These are phyloP conservation scores for Acacia pycnantha DNA, from an alignment of 331 rosid genomes.

Conservation along the genomic window DNA sequence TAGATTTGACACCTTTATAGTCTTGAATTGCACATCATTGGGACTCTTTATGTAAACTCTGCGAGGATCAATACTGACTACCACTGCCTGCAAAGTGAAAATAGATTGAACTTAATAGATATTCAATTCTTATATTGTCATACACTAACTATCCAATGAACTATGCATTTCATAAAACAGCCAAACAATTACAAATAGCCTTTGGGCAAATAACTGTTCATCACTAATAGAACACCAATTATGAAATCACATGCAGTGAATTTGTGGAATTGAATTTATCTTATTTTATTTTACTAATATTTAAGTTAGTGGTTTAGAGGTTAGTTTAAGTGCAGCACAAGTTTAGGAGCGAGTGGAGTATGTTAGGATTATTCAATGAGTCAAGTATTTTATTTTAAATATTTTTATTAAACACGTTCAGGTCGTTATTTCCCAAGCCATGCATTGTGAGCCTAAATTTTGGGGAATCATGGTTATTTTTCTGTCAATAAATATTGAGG, in stretches of 20 bases:
- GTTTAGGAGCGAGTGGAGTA: no score
- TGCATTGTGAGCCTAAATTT: no score
- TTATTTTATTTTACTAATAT: not conserved
- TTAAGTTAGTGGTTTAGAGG: not conserved
- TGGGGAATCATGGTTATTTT: no score
- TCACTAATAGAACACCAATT: not conserved
- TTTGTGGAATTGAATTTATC: not conserved
- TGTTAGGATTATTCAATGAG: no score
- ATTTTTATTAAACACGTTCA: no score
- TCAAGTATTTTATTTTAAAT: no score
- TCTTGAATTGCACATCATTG: slow-evolving; percentile 69
- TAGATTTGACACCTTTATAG: slow-evolving; percentile 52
- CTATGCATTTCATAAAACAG: slow-evolving; percentile 6
- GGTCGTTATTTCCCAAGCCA: no score
- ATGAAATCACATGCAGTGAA: not conserved
- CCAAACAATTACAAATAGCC: not conserved
- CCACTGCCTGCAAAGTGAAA: slow-evolving; percentile 76
- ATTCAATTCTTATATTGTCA: not conserved
- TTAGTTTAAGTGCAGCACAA: not conserved
- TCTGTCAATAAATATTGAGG: no score
- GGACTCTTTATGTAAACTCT: slow-evolving; percentile 71
- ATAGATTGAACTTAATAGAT: slow-evolving; percentile 8
- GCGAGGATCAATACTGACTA: slow-evolving; percentile 93
- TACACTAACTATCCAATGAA: not conserved
- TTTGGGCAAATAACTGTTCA: slow-evolving; percentile 8